Conservation (phyloP, 139 green algal genomes). For the Coelastrella sp. region DNA sequence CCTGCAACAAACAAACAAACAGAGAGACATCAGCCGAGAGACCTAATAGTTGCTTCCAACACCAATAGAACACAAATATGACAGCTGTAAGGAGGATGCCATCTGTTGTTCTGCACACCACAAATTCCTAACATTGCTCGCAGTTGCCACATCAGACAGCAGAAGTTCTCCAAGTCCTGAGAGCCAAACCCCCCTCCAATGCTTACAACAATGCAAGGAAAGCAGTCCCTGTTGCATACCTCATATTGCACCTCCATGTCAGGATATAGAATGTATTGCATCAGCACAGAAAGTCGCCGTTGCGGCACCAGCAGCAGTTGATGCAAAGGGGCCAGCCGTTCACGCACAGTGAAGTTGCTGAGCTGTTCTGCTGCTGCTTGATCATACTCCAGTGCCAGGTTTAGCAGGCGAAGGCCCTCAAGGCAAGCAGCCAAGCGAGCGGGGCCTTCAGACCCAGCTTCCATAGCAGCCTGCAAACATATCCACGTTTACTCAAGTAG, state of each 20-base stretch:
- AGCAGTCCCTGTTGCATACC: not conserved
- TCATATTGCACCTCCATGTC: slow-evolving; percentile 68
- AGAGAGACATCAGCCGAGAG: not conserved
- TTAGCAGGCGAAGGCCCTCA: slow-evolving; percentile 69
- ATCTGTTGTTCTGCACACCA: not conserved
- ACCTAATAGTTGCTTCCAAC: not conserved
- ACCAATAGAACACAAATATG: not conserved
- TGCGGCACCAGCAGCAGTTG: slow-evolving; percentile 53
- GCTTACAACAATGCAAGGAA: no score
- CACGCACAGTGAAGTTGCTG: not conserved
- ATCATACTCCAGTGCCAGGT: slow-evolving; percentile 56
- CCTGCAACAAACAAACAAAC: slow-evolving; percentile 57
- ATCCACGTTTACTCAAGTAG: not conserved
- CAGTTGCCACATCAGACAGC: no score
- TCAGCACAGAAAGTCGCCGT: slow-evolving; percentile 58
- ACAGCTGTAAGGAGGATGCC: not conserved
- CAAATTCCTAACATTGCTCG: no score
- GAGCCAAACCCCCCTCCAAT: no score
- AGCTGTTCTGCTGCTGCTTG: slow-evolving; percentile 23
- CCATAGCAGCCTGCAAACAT: slow-evolving; percentile 27
- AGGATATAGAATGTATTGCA: slow-evolving; percentile 79
- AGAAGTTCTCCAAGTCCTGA: no score
- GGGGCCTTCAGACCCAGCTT: slow-evolving; percentile 37
- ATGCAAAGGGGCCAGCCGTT: slow-evolving; percentile 63
- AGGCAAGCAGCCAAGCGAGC: slow-evolving; percentile 60